Percentiles rank a stretch among this genome's conserved stretches.
Evolutionary conservation across 106 monocot species (phyloP).

Genomic region (Phalaenopsis aphrodite): DNA sequence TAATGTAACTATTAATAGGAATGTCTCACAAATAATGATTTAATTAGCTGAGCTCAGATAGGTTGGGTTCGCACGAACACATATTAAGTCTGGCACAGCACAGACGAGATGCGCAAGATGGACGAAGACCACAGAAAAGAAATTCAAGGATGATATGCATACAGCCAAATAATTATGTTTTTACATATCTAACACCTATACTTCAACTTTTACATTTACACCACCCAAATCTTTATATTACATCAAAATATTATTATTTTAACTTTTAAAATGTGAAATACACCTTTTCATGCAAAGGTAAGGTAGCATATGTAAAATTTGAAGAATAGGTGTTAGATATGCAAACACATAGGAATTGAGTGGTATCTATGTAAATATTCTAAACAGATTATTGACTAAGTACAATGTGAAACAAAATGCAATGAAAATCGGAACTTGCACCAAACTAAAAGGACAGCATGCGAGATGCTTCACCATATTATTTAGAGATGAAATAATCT

Average conservation of each 20-base stretch:
- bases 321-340: not conserved
- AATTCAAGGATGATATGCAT: too few relatives aligned
- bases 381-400: not conserved
- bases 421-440: not conserved
- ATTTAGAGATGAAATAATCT: slow-evolving; percentile 44
- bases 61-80: not conserved
- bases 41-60: not conserved
- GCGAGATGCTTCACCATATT: slow-evolving; percentile 46
- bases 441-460: slow-evolving; percentile 4
- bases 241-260: too few relatives aligned
- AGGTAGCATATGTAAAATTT: not conserved
- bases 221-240: too few relatives aligned
- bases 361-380: too few relatives aligned
- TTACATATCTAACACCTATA: too few relatives aligned
- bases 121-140: not conserved
- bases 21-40: not conserved
- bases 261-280: too few relatives aligned
- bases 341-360: too few relatives aligned
- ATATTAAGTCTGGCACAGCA: not conserved
- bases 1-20: not conserved
- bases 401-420: not conserved
- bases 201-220: too few relatives aligned
- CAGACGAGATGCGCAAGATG: not conserved
- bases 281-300: not conserved
- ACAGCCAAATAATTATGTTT: not conserved